Percentiles rank a stretch among this genome's conserved stretches.
Evolutionary conservation across 768 basidiomycete genomes (phyloP).

Genomic region (Amanita rimosa): DNA sequence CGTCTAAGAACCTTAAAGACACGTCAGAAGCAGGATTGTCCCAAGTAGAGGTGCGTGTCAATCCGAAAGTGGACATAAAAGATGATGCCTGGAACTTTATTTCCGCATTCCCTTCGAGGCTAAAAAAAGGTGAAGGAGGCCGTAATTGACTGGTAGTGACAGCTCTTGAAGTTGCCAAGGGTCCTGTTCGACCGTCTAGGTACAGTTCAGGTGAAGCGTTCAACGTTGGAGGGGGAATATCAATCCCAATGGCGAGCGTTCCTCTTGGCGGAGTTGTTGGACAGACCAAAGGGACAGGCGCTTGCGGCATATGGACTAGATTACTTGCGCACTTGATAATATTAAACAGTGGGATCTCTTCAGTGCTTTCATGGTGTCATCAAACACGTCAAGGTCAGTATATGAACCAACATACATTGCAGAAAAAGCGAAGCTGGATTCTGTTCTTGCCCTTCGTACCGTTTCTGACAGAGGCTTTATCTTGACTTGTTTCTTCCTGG

Average conservation of each 20-base stretch:
- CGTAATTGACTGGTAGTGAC: background rate
- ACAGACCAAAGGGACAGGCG: background rate
- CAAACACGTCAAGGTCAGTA: background rate
- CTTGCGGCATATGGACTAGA: background rate
- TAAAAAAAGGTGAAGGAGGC: background rate
- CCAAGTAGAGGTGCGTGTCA: no score
- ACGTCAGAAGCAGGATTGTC: background rate
- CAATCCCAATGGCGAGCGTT: background rate
- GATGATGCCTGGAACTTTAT: no score
- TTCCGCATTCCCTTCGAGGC: background rate
- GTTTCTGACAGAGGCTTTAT: background rate
- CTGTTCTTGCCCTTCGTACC: conserved; percentile 1
- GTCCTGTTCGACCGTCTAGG: background rate
- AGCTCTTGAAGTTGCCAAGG: background rate
- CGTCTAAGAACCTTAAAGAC: no score
- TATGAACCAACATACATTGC: background rate
- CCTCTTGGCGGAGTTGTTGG: background rate
- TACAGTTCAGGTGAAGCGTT: background rate
- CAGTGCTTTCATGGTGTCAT: background rate
- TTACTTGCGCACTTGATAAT: background rate
- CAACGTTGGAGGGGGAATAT: background rate
- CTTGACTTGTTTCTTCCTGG: conserved; percentile 3
- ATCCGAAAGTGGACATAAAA: no score
- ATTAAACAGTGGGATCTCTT: conserved; percentile 2
- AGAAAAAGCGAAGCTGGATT: conserved; percentile 3